A percentile compares a stretch with the other conserved stretches of the same genome.
Conservation (phyloP, 441 rosid genomes). For the Populus trichocarpa region DNA sequence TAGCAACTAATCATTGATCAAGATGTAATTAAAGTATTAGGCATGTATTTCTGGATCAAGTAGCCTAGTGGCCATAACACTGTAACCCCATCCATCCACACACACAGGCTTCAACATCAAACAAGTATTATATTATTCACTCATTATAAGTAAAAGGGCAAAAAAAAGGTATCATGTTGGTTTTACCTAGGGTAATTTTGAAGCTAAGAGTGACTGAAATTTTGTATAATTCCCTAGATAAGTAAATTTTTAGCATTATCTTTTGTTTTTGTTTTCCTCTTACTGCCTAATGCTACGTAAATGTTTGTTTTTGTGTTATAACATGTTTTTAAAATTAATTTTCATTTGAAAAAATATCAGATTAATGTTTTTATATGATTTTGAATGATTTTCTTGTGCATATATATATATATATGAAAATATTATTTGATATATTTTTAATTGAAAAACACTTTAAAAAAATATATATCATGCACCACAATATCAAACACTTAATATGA, state of each 20-base stretch:
- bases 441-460: too few relatives aligned
- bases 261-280: neutral
- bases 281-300: too few relatives aligned
- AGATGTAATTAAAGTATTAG: neutral
- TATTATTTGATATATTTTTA: too few relatives aligned
- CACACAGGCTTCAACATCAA: neutral
- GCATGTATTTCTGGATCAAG: neutral
- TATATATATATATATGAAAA: too few relatives aligned
- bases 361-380: too few relatives aligned
- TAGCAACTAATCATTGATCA: neutral
- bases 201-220: neutral
- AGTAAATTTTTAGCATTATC: neutral
- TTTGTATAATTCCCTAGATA: neutral
- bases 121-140: neutral
- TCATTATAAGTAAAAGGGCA: too few relatives aligned
- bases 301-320: neutral
- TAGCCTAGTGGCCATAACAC: neutral
- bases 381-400: neutral
- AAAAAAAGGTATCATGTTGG: too few relatives aligned
- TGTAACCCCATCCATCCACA: neutral
- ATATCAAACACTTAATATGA: too few relatives aligned
- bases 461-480: too few relatives aligned
- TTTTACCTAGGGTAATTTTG: too few relatives aligned
- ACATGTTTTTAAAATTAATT: too few relatives aligned
- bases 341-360: too few relatives aligned